phyloP scores from a whole-genome alignment of 129 eudicot genomes.

The Helianthus tuberosus region DNA sequence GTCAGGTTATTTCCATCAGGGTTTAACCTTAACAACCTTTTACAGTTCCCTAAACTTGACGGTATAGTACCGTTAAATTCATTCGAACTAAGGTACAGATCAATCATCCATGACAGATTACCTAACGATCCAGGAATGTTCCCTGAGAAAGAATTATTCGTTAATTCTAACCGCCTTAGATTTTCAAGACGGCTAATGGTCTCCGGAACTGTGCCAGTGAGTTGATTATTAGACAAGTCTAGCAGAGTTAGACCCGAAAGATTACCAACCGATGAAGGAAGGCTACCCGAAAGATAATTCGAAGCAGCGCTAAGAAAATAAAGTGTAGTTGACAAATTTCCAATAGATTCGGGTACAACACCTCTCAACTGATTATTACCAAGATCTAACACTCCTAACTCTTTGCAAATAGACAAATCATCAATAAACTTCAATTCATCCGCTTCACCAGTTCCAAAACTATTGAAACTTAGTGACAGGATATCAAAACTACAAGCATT shows the following conservation, averaged over 20 bases:
- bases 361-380: constrained; percentile 30
- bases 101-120: constrained; percentile 27
- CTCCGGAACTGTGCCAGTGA: constrained; percentile 26
- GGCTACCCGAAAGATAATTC: constrained; percentile 22
- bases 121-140: constrained; percentile 32
- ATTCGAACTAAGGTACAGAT: constrained; percentile 23
- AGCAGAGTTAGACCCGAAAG: constrained; percentile 25
- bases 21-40: constrained; percentile 15
- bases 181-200: constrained; percentile 28
- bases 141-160: constrained; percentile 25
- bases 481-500: not conserved
- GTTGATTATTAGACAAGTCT: constrained; percentile 28
- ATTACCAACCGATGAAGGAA: constrained; percentile 33
- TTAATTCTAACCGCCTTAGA: constrained; percentile 21
- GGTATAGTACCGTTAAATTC: constrained; percentile 34
- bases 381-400: constrained; percentile 25
- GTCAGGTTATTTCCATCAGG: constrained; percentile 35
- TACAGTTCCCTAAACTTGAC: constrained; percentile 30
- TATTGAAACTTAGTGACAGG: constrained; percentile 16
- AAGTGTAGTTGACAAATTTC: constrained; percentile 28
- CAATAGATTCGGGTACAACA: constrained; percentile 27
- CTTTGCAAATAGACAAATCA: constrained; percentile 24
- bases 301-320: constrained; percentile 11
- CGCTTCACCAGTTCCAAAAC: constrained; percentile 39
- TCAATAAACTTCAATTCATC: constrained; percentile 35